phyloP scores from a whole-genome alignment of 495 filamentous ascomycete genomes.

The Penicillium crystallinum region DNA sequence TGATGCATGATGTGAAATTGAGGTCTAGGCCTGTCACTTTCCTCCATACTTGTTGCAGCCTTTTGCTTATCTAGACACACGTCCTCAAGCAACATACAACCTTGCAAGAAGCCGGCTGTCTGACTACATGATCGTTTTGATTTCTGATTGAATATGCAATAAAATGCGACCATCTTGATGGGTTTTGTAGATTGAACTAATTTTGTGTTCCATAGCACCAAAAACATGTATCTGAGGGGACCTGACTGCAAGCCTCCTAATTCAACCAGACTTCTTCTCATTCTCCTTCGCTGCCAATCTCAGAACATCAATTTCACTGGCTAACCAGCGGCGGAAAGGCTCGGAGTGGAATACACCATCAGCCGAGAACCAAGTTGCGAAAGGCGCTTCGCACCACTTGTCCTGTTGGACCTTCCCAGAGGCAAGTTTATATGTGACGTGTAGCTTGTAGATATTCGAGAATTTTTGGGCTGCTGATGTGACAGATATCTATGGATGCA shows the following conservation, averaged over 20 bases:
- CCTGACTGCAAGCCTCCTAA: too few species aligned
- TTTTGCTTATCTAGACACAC: too few species aligned
- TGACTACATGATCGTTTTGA: too few species aligned
- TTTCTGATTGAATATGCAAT: too few species aligned
- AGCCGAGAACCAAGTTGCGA: conserved; percentile 80
- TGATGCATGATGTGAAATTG: too few species aligned
- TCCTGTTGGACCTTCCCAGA: conserved; percentile 39
- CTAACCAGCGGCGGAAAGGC: conserved; percentile 80
- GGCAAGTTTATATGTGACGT: conserved; percentile 50
- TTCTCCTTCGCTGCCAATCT: conserved; percentile 57
- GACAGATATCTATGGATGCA: conserved; percentile 53
- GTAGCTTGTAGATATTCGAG: conserved; percentile 70
- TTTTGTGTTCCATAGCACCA: neutral
- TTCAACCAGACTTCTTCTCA: conserved; percentile 39
- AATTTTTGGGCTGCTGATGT: conserved; percentile 67
- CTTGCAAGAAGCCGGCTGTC: too few species aligned
- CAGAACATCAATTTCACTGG: conserved; percentile 61
- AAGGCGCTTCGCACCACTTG: conserved; percentile 59
- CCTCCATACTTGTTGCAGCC: too few species aligned
- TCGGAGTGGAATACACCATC: conserved; percentile 76
- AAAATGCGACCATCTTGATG: neutral
- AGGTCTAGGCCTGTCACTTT: too few species aligned
- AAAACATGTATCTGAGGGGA: too few species aligned
- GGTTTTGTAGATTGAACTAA: neutral
- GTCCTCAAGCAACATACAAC: too few species aligned